A percentile compares a stretch with the other conserved stretches of the same genome.
These are phyloP conservation scores for Thelephora aurantiotincta DNA, from an alignment of 768 basidiomycete species.

Conservation along the genomic window DNA sequence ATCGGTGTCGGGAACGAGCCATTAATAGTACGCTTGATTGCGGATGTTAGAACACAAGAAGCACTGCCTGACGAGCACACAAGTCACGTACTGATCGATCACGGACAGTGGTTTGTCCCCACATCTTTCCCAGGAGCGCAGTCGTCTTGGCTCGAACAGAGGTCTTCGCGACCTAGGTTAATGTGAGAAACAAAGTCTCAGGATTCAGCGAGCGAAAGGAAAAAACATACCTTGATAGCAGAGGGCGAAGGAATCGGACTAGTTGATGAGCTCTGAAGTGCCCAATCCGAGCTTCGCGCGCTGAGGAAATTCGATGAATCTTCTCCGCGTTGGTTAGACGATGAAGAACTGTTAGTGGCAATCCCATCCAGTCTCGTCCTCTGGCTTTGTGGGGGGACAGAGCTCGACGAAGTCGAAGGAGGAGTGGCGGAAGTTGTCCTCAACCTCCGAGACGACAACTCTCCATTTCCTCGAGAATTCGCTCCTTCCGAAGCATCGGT, in stretches of 20 bases:
- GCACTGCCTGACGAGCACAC: slow-evolving; percentile 9
- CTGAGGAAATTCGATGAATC: not conserved
- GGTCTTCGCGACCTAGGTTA: slow-evolving; percentile 23
- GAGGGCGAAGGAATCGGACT: too few species aligned
- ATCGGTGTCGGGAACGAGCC: slow-evolving; percentile 11
- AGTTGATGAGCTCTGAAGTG: slow-evolving; percentile 10
- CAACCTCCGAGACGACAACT: not conserved
- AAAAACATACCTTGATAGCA: too few species aligned
- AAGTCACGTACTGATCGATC: slow-evolving; percentile 45
- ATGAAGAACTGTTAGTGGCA: too few species aligned
- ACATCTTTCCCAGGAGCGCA: slow-evolving; percentile 69
- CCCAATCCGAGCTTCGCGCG: slow-evolving; percentile 14
- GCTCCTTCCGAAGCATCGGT: slow-evolving; percentile 5
- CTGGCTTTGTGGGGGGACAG: not conserved
- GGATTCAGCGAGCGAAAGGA: slow-evolving; percentile 10
- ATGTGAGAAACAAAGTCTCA: not conserved
- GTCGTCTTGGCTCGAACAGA: slow-evolving; percentile 70
- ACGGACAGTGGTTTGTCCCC: slow-evolving; percentile 47
- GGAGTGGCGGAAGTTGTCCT: not conserved
- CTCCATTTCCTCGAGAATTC: slow-evolving; percentile 16
- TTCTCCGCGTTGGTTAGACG: too few species aligned
- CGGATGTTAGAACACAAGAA: slow-evolving; percentile 5
- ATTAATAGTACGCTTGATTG: slow-evolving; percentile 12
- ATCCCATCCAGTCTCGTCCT: too few species aligned
- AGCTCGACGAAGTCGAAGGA: not conserved